Percentiles rank a stretch among this genome's conserved stretches.
phyloP scores from a whole-genome alignment of 176 grass and related monocot genomes.

The Carex parvula region DNA sequence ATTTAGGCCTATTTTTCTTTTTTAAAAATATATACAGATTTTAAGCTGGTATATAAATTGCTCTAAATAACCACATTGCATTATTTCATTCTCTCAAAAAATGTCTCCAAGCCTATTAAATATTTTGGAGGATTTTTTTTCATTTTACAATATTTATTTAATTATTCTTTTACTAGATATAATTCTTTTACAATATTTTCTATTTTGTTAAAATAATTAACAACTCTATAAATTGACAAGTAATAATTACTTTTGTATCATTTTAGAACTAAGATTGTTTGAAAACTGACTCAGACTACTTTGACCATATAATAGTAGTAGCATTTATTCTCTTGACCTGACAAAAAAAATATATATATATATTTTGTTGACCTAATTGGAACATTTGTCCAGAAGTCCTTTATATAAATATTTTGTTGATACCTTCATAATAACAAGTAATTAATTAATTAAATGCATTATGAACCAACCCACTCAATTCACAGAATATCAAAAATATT shows the following conservation, averaged over 20 bases:
- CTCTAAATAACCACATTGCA: neutral
- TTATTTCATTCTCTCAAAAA: neutral
- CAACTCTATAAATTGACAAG: neutral
- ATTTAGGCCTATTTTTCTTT: neutral
- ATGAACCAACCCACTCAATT: slow-evolving; percentile 37
- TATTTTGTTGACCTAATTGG: neutral
- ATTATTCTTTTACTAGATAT: neutral
- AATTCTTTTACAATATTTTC: neutral
- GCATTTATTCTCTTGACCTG: neutral
- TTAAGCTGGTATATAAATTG: neutral
- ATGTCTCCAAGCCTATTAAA: neutral
- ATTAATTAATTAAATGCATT: slow-evolving; percentile 29
- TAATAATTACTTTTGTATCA: neutral
- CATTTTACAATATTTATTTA: neutral
- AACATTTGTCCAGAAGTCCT: neutral
- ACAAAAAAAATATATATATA: neutral
- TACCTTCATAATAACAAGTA: slow-evolving; percentile 2
- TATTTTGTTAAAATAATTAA: neutral
- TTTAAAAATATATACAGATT: neutral
- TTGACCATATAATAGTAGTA: neutral
- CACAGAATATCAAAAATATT: neutral
- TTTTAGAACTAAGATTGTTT: neutral
- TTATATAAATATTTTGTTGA: neutral
- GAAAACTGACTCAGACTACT: neutral
- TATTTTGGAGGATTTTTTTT: neutral